Conservation (phyloP, 2,329 filamentous ascomycete genomes). For the Xylaria arbuscula region DNA sequence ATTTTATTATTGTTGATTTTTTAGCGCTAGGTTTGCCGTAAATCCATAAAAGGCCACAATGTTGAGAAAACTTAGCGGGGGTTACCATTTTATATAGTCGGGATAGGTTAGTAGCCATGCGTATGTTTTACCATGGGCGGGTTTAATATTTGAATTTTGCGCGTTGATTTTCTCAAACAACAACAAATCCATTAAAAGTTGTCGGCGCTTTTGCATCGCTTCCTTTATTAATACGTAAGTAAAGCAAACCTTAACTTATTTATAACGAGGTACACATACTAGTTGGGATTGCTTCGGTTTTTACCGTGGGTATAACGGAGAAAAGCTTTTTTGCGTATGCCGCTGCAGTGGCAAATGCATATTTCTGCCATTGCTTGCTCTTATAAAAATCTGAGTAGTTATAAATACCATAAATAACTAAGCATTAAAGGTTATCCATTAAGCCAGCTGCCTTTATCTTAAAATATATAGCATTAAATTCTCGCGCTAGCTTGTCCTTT, state of each 20-base stretch:
- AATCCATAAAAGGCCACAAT: conserved; percentile 57
- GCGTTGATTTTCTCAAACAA: conserved; percentile 60
- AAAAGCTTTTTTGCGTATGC: conserved; percentile 31
- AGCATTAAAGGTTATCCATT: conserved; percentile 25
- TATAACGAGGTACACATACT: conserved; percentile 11
- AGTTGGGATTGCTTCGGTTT: neutral
- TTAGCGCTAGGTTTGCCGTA: conserved; percentile 56
- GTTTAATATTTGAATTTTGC: conserved; percentile 55
- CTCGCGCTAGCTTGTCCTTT: conserved; percentile 26
- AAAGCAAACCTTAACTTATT: neutral
- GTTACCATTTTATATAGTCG: conserved; percentile 52
- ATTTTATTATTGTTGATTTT: conserved; percentile 60
- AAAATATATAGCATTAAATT: conserved; percentile 33
- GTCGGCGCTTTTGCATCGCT: neutral
- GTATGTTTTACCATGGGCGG: conserved; percentile 42
- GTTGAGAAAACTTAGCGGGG: conserved; percentile 38
- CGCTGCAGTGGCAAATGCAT: conserved; percentile 28
- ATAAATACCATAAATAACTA: conserved; percentile 29
- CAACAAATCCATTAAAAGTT: conserved; percentile 35
- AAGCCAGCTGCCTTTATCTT: conserved; percentile 36
- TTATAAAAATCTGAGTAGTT: conserved; percentile 34
- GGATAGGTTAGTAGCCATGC: conserved; percentile 54
- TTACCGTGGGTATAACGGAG: conserved; percentile 2
- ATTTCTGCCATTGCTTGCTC: conserved; percentile 29
- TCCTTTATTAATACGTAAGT: conserved; percentile 31